Evolutionary conservation across 2,329 filamentous ascomycete species (phyloP).

Genomic region (Sporothrix schenckii): DNA sequence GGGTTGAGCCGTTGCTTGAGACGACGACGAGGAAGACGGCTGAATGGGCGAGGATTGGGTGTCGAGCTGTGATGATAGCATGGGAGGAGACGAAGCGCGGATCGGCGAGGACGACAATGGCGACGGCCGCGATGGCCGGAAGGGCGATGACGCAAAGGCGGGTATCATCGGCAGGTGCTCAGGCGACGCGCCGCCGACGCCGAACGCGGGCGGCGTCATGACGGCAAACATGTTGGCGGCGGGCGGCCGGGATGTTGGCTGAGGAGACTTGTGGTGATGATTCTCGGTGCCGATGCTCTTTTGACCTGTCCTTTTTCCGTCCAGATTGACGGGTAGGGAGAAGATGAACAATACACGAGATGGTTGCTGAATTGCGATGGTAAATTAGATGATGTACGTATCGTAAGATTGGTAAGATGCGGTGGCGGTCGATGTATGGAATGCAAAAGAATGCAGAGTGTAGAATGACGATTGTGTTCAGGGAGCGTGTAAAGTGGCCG

Average conservation of each 20-base stretch:
- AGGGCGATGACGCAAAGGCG: constrained; percentile 41
- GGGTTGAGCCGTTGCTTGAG: not conserved
- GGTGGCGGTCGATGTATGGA: not conserved
- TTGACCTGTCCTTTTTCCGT: constrained; percentile 3
- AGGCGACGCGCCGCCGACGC: constrained; percentile 41
- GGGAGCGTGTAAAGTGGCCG: constrained; percentile 5
- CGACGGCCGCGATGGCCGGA: constrained; percentile 56
- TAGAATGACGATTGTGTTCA: not conserved
- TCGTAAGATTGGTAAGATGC: not conserved
- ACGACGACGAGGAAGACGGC: constrained; percentile 22
- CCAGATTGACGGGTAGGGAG: constrained; percentile 9
- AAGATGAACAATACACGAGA: not conserved
- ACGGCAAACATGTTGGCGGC: constrained; percentile 33
- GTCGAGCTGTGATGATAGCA: constrained; percentile 40
- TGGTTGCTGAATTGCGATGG: not conserved
- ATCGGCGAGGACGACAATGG: constrained; percentile 63
- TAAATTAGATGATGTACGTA: not conserved
- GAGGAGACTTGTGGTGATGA: constrained; percentile 10
- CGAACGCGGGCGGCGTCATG: constrained; percentile 30
- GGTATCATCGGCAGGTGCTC: constrained; percentile 50
- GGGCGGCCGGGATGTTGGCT: not conserved
- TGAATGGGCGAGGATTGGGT: constrained; percentile 51
- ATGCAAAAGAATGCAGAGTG: constrained; percentile 15
- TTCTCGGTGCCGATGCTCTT: not conserved
- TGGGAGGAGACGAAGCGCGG: constrained; percentile 52